Evolutionary conservation across 768 basidiomycete genomes (phyloP), one percentile per base, ranked within the genome.

Genomic region (Suillus weaverae): DNA sequence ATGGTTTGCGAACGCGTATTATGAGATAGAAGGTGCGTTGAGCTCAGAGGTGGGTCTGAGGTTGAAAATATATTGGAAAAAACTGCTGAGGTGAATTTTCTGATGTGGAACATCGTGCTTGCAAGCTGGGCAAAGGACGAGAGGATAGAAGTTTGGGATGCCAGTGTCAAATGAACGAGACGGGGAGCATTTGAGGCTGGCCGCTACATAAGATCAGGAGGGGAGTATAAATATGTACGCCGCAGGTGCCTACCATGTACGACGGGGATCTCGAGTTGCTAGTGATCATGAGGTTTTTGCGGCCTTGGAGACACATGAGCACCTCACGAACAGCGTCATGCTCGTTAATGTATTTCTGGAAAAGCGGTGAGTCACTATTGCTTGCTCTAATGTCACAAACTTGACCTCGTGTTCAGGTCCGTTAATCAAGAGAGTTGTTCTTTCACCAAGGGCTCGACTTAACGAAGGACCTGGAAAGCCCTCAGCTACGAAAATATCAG

Each of bases 251-350:
- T 62, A 78, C 77, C 30, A 79, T 72, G 79, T 81, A 22, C 75
- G 70, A 67, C 73, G 77, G 2, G 71, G 72, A 46, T 73, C 70
- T 1, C 72, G 62, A 56, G 74, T 74, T 22, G 71, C 38, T 76
- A 35, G 73, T 76, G 9, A 91, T 74, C 68, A 91, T 74, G 44
- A 88, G 76, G 67, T 88, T 92, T 56, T 80, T 83, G 61, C 83
- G 81, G 0, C 93, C 92, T 80, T 94, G 91, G 5, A 94, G 76
- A 36, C 85, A 85, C 74, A 92, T 89, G 14, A 94, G 78, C 3
- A 92, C 79, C 69, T 95, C 93, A 4, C 92, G 84, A 6, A 92
- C 88, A 44, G 89, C 87, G 67, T 93, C 88, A 59, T 86, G 83
- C 75, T 94, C 93, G 60, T 86, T 74, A 32, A 94, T 90, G 66